phyloP scores from a whole-genome alignment of 441 rosid species.

The Arabidopsis hybrid region DNA sequence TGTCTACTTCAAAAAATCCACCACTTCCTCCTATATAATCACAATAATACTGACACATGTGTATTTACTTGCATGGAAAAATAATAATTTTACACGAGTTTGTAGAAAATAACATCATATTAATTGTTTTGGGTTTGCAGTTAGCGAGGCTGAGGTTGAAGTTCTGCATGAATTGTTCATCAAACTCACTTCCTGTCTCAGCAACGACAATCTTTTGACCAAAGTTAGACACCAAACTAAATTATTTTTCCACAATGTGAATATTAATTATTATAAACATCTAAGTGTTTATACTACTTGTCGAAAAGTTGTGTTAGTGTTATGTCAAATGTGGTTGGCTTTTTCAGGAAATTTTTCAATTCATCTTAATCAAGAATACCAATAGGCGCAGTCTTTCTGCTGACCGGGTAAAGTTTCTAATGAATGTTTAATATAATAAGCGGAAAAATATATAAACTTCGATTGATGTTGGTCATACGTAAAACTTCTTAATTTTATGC shows the following conservation, averaged over 20 bases:
- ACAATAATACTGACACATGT: not conserved
- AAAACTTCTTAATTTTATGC: not conserved
- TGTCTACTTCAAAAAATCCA: not conserved
- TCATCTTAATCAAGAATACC: slow-evolving; percentile 58
- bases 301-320: not conserved
- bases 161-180: slow-evolving; percentile 33
- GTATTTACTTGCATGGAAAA: slow-evolving; percentile 11
- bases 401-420: slow-evolving; percentile 56
- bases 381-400: slow-evolving; percentile 58
- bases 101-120: not conserved
- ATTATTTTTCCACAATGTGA: not conserved
- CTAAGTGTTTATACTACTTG: not conserved
- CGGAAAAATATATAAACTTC: not conserved
- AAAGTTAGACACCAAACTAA: slow-evolving; percentile 18
- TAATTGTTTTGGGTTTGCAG: slow-evolving; percentile 22
- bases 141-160: slow-evolving; percentile 38
- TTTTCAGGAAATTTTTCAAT: slow-evolving; percentile 71
- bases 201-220: slow-evolving; percentile 21
- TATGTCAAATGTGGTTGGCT: slow-evolving; percentile 2
- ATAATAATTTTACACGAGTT: not conserved
- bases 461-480: not conserved
- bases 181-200: slow-evolving; percentile 35
- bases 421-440: not conserved
- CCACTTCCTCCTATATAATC: not conserved
- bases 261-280: not conserved